These are phyloP conservation scores for Emericellopsis atlantica DNA, from an alignment of 2,329 filamentous ascomycete species.

Conservation along the genomic window DNA sequence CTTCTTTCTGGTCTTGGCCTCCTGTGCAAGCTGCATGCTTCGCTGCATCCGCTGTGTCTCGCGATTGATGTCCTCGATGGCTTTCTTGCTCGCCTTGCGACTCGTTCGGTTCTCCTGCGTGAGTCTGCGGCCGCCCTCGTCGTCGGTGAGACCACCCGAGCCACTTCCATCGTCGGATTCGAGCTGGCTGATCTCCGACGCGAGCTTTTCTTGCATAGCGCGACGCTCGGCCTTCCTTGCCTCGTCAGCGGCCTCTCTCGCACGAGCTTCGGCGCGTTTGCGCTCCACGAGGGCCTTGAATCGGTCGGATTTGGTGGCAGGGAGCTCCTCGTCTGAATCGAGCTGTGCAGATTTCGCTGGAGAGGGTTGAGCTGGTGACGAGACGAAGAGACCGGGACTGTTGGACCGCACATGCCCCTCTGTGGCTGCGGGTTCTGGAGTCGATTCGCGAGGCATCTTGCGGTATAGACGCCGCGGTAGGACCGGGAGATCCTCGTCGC, in stretches of 20 bases:
- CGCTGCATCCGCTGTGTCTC: slow-evolving; percentile 87
- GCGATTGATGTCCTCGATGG: slow-evolving; percentile 84
- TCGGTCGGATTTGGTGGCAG: slow-evolving; percentile 38
- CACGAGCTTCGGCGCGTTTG: slow-evolving; percentile 60
- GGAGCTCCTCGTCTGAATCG: slow-evolving; percentile 33
- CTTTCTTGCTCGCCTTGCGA: slow-evolving; percentile 88
- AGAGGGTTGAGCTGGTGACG: slow-evolving; percentile 29
- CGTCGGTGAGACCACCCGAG: slow-evolving; percentile 44
- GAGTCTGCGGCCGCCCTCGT: slow-evolving; percentile 49
- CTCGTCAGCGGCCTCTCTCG: slow-evolving; percentile 48
- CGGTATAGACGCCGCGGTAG: slow-evolving; percentile 26
- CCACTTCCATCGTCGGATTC: slow-evolving; percentile 24
- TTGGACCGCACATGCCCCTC: slow-evolving; percentile 10
- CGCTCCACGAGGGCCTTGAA: slow-evolving; percentile 61
- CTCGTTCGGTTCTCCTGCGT: slow-evolving; percentile 58
- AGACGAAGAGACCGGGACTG: slow-evolving; percentile 41
- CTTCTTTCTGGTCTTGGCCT: slow-evolving; percentile 84
- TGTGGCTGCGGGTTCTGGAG: slow-evolving; percentile 15
- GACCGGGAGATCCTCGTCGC: slow-evolving; percentile 25
- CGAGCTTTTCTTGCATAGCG: slow-evolving; percentile 20
- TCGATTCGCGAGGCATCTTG: slow-evolving; percentile 19
- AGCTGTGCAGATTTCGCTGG: slow-evolving; percentile 14
- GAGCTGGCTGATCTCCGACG: slow-evolving; percentile 20
- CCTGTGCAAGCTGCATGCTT: slow-evolving; percentile 82
- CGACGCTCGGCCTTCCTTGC: slow-evolving; percentile 30